These are phyloP conservation scores for Termitomyces sp. DNA, from an alignment of 768 basidiomycete species.

Conservation along the genomic window DNA sequence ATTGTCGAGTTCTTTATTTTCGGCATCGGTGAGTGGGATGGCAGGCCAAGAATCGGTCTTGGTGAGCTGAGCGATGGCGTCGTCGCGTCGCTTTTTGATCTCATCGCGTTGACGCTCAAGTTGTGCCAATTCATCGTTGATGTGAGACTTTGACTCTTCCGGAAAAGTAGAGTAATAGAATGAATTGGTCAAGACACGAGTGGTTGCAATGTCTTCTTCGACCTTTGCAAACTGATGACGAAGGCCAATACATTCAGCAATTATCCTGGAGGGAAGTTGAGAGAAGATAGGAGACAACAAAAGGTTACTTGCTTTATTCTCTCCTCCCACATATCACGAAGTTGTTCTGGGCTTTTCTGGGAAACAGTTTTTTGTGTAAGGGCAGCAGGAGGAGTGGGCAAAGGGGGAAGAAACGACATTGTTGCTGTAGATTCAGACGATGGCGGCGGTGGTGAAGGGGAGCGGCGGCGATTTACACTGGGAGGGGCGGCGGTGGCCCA, in stretches of 20 bases:
- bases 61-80: conserved; percentile 12
- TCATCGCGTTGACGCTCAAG: conserved; percentile 18
- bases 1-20: conserved; percentile 14
- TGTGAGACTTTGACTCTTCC: conserved; percentile 10
- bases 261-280: conserved; percentile 3
- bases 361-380: conserved; percentile 5
- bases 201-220: conserved; percentile 12
- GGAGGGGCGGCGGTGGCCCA: conserved; percentile 15
- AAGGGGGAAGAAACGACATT: conserved; percentile 6
- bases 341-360: conserved; percentile 13
- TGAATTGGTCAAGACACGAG: conserved; percentile 11
- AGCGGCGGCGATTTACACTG: neutral
- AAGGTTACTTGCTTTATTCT: conserved; percentile 17
- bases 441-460: neutral
- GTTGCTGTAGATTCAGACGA: neutral
- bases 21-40: conserved; percentile 12
- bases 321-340: conserved; percentile 16
- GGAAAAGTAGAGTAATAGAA: conserved; percentile 8
- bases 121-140: conserved; percentile 10
- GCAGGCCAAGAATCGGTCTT: conserved; percentile 25
- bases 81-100: conserved; percentile 12
- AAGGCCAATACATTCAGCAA: conserved; percentile 6
- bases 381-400: conserved; percentile 12
- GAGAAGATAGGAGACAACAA: neutral
- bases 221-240: conserved; percentile 11